Base-by-base conservation (phyloP, 2,329 filamentous ascomycete genomes). In the Colletotrichum nymphaeae region DNA sequence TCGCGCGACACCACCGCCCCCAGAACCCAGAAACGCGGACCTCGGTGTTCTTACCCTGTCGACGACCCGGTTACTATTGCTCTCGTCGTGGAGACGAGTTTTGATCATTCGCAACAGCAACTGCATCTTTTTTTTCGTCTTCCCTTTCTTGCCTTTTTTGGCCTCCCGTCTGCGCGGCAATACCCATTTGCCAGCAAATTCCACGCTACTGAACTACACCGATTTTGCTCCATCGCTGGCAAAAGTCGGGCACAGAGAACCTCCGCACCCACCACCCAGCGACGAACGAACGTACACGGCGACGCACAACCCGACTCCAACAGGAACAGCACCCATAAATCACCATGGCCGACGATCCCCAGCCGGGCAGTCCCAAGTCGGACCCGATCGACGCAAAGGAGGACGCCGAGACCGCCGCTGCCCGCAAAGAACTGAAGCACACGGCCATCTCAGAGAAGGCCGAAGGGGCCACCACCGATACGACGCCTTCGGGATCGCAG, bases 361-460 rank as follows among this genome's bases (percentile, higher is more conserved):
- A 81, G 78, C 81, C 81, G 77, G 80, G 80, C 60, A 86, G 83
- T 79, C 84, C 85, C 72, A 84, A 81, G 74, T 78, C 78, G 32
- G 80, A 82, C 63, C 77, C 78, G 37, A 76, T 82, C 74, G 82
- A 84, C 69, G 78, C 78, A 42, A 86, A 84, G 67, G 91, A 93
- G 77, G 91, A 93, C 80, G 88, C 89, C 46, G 90, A 90, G 78
- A 93, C 91, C 53, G 89, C 89, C 72, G 90, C 90, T 64, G 86
- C 91, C 46, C 88, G 91, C 74, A 88, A 91, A 77, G 91, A 93
- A 82, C 86, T 93, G 53, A 90, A 89, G 82, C 89, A 92, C 75
- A 91, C 90, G 11, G 87, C 84, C 65, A 92, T 93, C 75, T 92
- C 90, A 19, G 90, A 89, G 76, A 85, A 81, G 5, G 78, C 78